Percentiles rank a stretch among this genome's conserved stretches.
These are phyloP conservation scores for Heimioporus punctisporus DNA, from an alignment of 1,284 basidiomycete species.

Conservation along the genomic window DNA sequence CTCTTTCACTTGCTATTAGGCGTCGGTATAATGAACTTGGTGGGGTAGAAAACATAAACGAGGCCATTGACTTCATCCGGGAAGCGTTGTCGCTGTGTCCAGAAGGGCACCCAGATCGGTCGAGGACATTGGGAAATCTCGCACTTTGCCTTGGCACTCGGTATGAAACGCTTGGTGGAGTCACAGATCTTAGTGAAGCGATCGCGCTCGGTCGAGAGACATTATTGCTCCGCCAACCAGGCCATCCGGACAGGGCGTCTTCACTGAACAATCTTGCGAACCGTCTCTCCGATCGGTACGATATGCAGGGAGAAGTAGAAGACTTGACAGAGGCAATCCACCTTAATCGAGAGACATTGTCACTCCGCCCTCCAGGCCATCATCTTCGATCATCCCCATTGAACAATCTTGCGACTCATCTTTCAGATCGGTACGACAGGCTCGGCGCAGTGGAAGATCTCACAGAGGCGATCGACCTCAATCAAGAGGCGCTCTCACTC, in stretches of 20 bases:
- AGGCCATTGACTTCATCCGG: too few relatives aligned
- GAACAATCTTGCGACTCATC: neutral
- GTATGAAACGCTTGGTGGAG: too few relatives aligned
- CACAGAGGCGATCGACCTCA: neutral
- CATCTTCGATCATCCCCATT: neutral
- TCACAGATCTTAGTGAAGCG: too few relatives aligned
- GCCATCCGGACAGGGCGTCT: neutral
- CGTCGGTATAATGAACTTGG: neutral
- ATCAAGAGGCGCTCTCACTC: too few relatives aligned
- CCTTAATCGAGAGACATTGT: too few relatives aligned
- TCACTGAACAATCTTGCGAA: slow-evolving; percentile 2
- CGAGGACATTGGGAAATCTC: neutral
- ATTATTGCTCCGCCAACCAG: neutral
- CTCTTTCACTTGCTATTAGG: too few relatives aligned
- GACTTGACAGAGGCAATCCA: slow-evolving; percentile 6
- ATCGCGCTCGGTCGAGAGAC: too few relatives aligned
- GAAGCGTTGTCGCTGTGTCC: neutral
- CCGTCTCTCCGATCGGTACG: too few relatives aligned
- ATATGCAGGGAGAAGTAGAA: neutral
- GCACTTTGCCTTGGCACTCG: too few relatives aligned
- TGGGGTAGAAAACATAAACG: neutral
- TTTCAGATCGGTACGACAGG: neutral
- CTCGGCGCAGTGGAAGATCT: neutral
- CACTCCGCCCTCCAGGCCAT: neutral
- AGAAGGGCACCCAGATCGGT: slow-evolving; percentile 2